Percentiles rank a stretch among this genome's conserved stretches.
These are phyloP conservation scores for Clarireedia homoeocarpa DNA, from an alignment of 2,329 filamentous ascomycete genomes.

Conservation along the genomic window DNA sequence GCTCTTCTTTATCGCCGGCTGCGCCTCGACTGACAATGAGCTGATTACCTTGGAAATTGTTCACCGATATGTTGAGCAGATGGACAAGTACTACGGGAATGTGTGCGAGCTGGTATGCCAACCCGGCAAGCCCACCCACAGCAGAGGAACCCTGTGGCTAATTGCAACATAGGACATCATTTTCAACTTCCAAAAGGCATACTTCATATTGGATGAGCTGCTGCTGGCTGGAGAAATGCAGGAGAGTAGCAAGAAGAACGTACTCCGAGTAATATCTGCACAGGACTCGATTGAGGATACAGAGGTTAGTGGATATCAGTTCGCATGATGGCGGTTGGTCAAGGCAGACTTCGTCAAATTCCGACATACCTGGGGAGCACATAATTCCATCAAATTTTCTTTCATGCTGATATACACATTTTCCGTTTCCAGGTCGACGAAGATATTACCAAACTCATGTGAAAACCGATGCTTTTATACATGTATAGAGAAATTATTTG, in stretches of 20 bases:
- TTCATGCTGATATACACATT: slow-evolving; percentile 7
- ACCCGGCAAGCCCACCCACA: not conserved
- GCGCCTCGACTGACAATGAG: slow-evolving; percentile 95
- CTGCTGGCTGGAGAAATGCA: slow-evolving; percentile 93
- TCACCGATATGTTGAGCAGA: slow-evolving; percentile 98
- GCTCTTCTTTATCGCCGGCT: slow-evolving; percentile 98
- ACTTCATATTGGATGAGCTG: slow-evolving; percentile 97
- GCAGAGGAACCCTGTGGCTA: not conserved
- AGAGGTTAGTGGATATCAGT: slow-evolving; percentile 60
- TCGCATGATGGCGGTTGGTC: not conserved
- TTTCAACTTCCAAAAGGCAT: slow-evolving; percentile 99
- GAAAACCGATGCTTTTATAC: slow-evolving; percentile 16
- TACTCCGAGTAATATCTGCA: slow-evolving; percentile 89
- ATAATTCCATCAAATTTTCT: slow-evolving; percentile 4
- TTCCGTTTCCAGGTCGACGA: slow-evolving; percentile 32
- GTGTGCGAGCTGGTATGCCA: slow-evolving; percentile 72
- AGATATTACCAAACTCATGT: slow-evolving; percentile 33
- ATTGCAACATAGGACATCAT: slow-evolving; percentile 41
- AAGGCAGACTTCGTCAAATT: slow-evolving; percentile 32
- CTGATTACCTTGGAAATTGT: slow-evolving; percentile 97
- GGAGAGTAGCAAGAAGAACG: slow-evolving; percentile 99
- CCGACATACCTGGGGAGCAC: not conserved
- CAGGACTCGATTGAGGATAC: slow-evolving; percentile 98
- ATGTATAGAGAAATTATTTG: slow-evolving; percentile 15
- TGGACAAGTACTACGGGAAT: slow-evolving; percentile 99